Base-by-base conservation (phyloP, 164 flowering plant species). In the Cinnamomum chago region DNA sequence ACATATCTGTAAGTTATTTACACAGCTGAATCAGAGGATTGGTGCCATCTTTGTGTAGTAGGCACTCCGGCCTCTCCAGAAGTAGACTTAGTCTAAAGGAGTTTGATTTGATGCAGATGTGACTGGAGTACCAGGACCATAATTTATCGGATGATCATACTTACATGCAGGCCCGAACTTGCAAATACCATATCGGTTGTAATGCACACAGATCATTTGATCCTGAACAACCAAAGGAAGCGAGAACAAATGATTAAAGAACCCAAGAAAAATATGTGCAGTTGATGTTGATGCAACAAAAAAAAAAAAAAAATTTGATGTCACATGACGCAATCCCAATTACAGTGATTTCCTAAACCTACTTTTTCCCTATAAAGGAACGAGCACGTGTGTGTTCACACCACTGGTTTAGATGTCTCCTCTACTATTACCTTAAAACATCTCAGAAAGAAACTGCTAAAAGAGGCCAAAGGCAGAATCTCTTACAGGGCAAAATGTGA, bases 91-190 rank as follows among this genome's bases (percentile, higher is more conserved):
- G 47, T 40, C 47, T 40, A 66, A 28, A 25, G 73, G 74, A 12
- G 78, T 70, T 70, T 71, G 81, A 73, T 64, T 78, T 40, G 77
- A 70, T 14, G 72, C 75, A 20, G 83, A 51, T 64, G 52, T 60
- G 58, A 62, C 70, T 65, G 84, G 70, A 72, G 80, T 3, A 52
- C 72, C 66, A 67, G 75, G 70, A 52, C 70, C 77, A 72, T 74
- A 50, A 67, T 82, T 83, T 65, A 76, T 47, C 4, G 96, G 86
- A 79, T 92, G 97, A 77, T 92, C 88, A 79, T 82, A 90, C 82
- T 83, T 90, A 80, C 94, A 92, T 22, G 92, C 89, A 47, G 97
- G 90, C 18, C 97, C 97, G 70, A 78, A 92, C 82, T 90, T 90
- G 91, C 97, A 92, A 68, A 92, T 88, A 65, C 97, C 94, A 77